A percentile compares a stretch with the other conserved stretches of the same genome.
These are phyloP conservation scores for Ganoderma meredithae DNA, from an alignment of 1,284 basidiomycete species.

Conservation along the genomic window DNA sequence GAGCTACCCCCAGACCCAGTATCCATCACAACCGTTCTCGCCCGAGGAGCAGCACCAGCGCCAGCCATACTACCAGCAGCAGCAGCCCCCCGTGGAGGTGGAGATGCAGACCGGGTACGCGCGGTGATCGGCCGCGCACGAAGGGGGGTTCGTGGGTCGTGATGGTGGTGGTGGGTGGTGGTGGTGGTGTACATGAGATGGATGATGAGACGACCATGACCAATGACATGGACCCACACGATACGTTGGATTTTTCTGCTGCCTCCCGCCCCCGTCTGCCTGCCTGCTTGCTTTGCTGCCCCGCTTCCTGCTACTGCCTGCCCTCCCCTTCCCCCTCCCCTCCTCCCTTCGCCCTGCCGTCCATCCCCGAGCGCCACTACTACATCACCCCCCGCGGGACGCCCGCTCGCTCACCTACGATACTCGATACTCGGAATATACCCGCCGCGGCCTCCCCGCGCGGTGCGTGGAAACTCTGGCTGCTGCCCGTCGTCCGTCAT, in stretches of 20 bases:
- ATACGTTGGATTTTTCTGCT: conserved; percentile 6
- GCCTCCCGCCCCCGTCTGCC: not conserved
- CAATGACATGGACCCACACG: conserved; percentile 14
- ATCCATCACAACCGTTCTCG: conserved; percentile 27
- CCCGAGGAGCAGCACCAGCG: conserved; percentile 26
- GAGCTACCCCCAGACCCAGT: conserved; percentile 36
- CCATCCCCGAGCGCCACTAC: too few relatives aligned
- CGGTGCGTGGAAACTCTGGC: conserved; percentile 25
- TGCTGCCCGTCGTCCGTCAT: not conserved
- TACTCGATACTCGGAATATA: conserved; percentile 32
- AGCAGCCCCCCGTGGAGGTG: conserved; percentile 36
- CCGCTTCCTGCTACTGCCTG: not conserved
- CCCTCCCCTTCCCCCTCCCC: not conserved
- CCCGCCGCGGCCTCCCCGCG: conserved; percentile 26
- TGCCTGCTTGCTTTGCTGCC: not conserved
- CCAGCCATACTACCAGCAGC: conserved; percentile 30
- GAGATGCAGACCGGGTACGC: conserved; percentile 45
- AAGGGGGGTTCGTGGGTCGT: conserved; percentile 1
- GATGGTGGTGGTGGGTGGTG: too few relatives aligned
- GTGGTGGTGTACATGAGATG: conserved; percentile 17
- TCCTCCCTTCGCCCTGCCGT: too few relatives aligned
- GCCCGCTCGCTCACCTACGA: conserved; percentile 14
- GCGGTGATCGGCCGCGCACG: conserved; percentile 35
- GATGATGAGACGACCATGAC: conserved; percentile 5
- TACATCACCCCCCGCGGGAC: too few relatives aligned